Conservation (phyloP, 108 stramenopile genomes). For the Cafeteria roenbergensis region DNA sequence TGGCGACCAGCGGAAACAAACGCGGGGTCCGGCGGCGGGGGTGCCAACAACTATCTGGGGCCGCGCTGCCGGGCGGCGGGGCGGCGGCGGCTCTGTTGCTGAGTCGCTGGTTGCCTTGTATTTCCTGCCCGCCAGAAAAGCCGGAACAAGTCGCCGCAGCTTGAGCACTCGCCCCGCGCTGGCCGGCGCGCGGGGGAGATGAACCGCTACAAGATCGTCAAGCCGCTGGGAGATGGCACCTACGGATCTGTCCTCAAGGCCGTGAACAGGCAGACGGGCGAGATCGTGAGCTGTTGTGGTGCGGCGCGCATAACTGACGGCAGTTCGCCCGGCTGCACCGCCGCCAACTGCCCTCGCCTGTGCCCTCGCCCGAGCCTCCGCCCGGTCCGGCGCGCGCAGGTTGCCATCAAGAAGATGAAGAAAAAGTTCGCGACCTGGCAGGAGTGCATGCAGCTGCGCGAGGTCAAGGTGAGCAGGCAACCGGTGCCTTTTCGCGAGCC, state of each 20-base stretch:
- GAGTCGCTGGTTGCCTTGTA: too few species aligned
- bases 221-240: slow-evolving; percentile 78
- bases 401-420: slow-evolving; percentile 57
- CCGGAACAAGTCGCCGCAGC: too few species aligned
- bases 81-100: too few species aligned
- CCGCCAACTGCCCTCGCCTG: neutral
- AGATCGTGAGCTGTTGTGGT: slow-evolving; percentile 45
- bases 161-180: too few species aligned
- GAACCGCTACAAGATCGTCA: slow-evolving; percentile 70
- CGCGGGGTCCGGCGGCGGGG: too few species aligned
- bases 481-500: neutral
- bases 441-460: slow-evolving; percentile 64
- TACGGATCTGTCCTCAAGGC: slow-evolving; percentile 77
- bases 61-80: too few species aligned
- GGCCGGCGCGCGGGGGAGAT: too few species aligned
- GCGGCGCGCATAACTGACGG: neutral
- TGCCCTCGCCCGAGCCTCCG: neutral
- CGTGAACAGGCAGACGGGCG: slow-evolving; percentile 47
- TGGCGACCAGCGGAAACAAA: too few species aligned
- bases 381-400: slow-evolving; percentile 5
- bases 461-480: slow-evolving; percentile 45
- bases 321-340: neutral
- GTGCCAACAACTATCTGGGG: too few species aligned
- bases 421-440: slow-evolving; percentile 63
- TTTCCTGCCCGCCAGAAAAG: too few species aligned